Percentiles rank a stretch among this genome's conserved stretches.
Conservation (phyloP, 139 green algal genomes). For the Micractinium sp. region DNA sequence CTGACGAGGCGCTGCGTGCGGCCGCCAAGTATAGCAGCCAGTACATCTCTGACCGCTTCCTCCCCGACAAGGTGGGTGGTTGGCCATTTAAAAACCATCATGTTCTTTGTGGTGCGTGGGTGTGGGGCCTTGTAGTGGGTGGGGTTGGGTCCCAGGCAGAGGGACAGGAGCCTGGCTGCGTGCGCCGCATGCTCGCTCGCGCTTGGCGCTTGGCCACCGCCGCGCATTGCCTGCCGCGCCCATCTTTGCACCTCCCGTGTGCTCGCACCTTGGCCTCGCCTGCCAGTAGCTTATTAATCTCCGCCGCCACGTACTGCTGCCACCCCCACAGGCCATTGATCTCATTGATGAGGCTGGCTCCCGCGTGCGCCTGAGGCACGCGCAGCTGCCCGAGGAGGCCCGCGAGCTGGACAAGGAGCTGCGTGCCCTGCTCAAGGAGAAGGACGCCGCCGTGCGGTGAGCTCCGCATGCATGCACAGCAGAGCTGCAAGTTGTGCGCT, state of each 20-base stretch:
- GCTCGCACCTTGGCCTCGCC: too few relatives aligned
- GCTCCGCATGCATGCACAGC: not conserved
- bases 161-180: too few relatives aligned
- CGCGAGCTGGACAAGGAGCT: conserved; percentile 93
- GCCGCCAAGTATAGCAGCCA: conserved; percentile 91
- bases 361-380: conserved; percentile 94
- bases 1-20: conserved; percentile 92
- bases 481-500: too few relatives aligned
- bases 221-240: too few relatives aligned
- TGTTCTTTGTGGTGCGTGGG: too few relatives aligned
- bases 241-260: too few relatives aligned
- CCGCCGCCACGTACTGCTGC: not conserved
- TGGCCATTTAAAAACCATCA: too few relatives aligned
- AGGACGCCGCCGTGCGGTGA: conserved; percentile 91
- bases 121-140: too few relatives aligned
- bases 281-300: not conserved
- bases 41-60: conserved; percentile 95
- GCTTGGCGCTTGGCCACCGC: too few relatives aligned
- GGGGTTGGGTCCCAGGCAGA: too few relatives aligned
- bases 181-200: too few relatives aligned
- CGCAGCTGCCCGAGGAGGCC: conserved; percentile 98
- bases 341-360: conserved; percentile 99
- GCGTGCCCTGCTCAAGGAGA: conserved; percentile 96
- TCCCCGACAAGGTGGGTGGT: conserved; percentile 66
- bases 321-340: conserved; percentile 89